phyloP scores from a whole-genome alignment of 805 yeast species.

The baker's yeast (Saccharomyces cerevisiae) region DNA sequence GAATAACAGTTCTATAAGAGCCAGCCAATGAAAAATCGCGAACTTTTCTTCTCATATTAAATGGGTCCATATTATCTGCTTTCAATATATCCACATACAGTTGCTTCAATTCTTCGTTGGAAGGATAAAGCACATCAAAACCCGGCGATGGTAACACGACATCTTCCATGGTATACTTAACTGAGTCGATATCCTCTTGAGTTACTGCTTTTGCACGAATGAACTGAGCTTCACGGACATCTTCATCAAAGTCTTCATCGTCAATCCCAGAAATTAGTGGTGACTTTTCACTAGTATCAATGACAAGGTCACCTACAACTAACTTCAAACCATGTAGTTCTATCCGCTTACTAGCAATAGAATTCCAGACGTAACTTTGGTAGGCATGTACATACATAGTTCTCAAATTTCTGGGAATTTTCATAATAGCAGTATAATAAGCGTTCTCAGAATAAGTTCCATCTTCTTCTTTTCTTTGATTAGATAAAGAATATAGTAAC shows the following conservation, averaged over 20 bases:
- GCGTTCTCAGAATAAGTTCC: constrained; percentile 42
- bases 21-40: constrained; percentile 90
- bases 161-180: constrained; percentile 63
- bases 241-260: constrained; percentile 57
- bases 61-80: constrained; percentile 75
- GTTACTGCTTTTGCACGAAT: constrained; percentile 70
- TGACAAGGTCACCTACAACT: constrained; percentile 76
- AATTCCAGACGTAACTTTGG: constrained; percentile 93
- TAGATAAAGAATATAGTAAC: constrained; percentile 52
- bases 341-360: constrained; percentile 70
- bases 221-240: constrained; percentile 47
- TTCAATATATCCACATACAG: constrained; percentile 68
- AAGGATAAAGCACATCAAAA: constrained; percentile 80
- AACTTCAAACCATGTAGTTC: constrained; percentile 59
- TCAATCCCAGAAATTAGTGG: constrained; percentile 13
- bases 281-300: constrained; percentile 24
- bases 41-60: constrained; percentile 73
- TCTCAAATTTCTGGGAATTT: constrained; percentile 84
- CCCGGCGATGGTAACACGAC: constrained; percentile 96
- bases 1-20: constrained; percentile 67
- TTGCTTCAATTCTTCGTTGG: constrained; percentile 48
- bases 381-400: constrained; percentile 97
- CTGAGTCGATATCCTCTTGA: constrained; percentile 54
- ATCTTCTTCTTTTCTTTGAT: constrained; percentile 40
- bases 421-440: constrained; percentile 74